Evolutionary conservation across 2,329 filamentous ascomycete genomes (phyloP).

Genomic region (Chrysoporthe deuterocubensis): DNA sequence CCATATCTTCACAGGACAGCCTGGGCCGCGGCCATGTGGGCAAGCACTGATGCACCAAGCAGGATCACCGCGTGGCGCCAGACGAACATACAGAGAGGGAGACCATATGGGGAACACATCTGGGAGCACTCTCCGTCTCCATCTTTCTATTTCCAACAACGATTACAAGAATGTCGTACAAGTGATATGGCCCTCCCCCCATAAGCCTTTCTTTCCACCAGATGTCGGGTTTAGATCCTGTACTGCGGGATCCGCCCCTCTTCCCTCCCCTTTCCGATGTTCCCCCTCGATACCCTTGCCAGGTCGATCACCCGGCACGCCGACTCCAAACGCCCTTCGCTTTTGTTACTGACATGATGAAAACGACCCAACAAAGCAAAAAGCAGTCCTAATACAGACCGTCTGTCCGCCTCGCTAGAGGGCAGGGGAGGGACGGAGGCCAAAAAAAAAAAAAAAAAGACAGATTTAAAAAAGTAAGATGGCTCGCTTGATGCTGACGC

Average conservation of each 20-base stretch:
- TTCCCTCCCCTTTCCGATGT: not conserved
- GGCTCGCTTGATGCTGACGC: constrained; percentile 13
- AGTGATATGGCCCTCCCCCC: not conserved
- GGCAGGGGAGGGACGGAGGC: not conserved
- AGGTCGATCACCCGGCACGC: not conserved
- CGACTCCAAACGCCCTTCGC: constrained; percentile 25
- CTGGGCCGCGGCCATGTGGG: no score
- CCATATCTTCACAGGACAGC: no score
- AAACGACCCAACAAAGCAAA: not conserved
- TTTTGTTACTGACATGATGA: constrained; percentile 18
- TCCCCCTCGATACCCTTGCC: not conserved
- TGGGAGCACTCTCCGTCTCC: no score
- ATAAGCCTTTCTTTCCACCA: no score
- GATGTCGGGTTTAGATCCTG: not conserved
- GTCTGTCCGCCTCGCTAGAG: not conserved
- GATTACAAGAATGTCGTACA: not conserved
- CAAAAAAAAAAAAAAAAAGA: not conserved
- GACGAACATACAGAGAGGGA: no score
- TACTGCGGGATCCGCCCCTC: not conserved
- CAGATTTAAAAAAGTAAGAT: not conserved
- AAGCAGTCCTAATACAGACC: not conserved
- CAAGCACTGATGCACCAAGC: no score
- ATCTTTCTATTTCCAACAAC: not conserved
- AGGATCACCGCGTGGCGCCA: no score
- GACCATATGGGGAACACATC: no score